Base-by-base conservation (phyloP, 192 early-diverging fungal species). In the Chytriomyces sp. region DNA sequence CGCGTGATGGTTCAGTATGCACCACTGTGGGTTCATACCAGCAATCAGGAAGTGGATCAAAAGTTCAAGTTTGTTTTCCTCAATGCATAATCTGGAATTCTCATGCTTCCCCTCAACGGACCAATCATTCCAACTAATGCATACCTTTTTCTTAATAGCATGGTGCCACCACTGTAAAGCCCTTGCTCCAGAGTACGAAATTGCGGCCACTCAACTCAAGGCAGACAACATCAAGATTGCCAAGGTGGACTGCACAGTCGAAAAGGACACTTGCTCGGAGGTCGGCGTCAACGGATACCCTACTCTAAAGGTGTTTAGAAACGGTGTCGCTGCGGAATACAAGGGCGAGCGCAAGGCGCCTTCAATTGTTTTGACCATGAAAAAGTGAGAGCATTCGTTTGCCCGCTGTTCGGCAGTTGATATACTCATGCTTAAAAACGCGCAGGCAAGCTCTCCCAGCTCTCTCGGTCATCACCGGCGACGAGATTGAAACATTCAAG, bases 111-210 rank as follows among this genome's bases (percentile, higher is more conserved):
- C 13, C 20, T 57, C 53, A 13, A 57, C 53, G 53, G 2, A 0
- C 13, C 2, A 20, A 57, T 5, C 53, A 13, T 57, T n/a, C 20
- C 35, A 35, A n/a, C 53, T 57, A 57, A 57, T 57, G 18, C n/a
- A 1, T 0, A 1, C 16, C 20, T 0, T 57, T 57, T 57, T 64
- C 18, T 11, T 18, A 13, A 49, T n/a, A 80, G 72, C 96, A 45
- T 98, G 95, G 97, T 99, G 97, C 84, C 94, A 96, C 67, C 94
- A 99, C 90, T 99, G 97, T 86, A 95, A 98, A 89, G 86, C 67
- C 26, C 79, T 89, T 85, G 96, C 95, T 26, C 97, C 97, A 67
- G 93, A 97, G 73, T 99, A 96, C 83, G 97, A 97, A 80, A 84
- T 87, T 61, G 96, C 96, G 62, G 97, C 97, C 75, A 93, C 94